Percentiles rank a stretch among this genome's conserved stretches.
Conservation (phyloP, 176 grass and related monocot species). For the Cenchrus americanus region DNA sequence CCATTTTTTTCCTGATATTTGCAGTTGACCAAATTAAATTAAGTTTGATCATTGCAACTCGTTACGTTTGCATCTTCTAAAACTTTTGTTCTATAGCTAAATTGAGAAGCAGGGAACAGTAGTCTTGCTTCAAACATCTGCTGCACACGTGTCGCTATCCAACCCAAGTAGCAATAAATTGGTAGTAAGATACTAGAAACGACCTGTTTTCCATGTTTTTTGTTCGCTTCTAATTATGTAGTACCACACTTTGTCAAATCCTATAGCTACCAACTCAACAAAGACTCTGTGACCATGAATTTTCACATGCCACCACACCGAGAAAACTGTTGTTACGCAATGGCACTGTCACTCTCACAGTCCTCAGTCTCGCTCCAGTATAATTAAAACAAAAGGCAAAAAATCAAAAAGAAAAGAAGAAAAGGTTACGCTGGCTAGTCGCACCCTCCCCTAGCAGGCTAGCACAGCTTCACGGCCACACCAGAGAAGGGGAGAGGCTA, state of each 20-base stretch:
- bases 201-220: background rate
- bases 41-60: background rate
- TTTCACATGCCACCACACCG: conserved; percentile 16
- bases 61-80: background rate
- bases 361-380: background rate
- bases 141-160: conserved; percentile 25
- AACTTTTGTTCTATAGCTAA: background rate
- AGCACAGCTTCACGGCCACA: conserved; percentile 31
- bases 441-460: background rate
- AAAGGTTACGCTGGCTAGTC: background rate
- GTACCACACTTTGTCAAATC: background rate
- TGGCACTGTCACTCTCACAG: background rate
- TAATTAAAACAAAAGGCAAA: background rate
- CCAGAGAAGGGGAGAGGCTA: background rate
- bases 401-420: background rate
- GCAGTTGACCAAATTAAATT: background rate
- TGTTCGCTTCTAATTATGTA: background rate
- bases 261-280: background rate
- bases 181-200: conserved; percentile 24
- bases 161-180: conserved; percentile 23
- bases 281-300: background rate
- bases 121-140: conserved; percentile 14
- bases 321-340: background rate
- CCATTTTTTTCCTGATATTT: background rate
- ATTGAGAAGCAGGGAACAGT: background rate